phyloP scores from a whole-genome alignment of 352 stramenopile genomes.

The Pythium biforme region DNA sequence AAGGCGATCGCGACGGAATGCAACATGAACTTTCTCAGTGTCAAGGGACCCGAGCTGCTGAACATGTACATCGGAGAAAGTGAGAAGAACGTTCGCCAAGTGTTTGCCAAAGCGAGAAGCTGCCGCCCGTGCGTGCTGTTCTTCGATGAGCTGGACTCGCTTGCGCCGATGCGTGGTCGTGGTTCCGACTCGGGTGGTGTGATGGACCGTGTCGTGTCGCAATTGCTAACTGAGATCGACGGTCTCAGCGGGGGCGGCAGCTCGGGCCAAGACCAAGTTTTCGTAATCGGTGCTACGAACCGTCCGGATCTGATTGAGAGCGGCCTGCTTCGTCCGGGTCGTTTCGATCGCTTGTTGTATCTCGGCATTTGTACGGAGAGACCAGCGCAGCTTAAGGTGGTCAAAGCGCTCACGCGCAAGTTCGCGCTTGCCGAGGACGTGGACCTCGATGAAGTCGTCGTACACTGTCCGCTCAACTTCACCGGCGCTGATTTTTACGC shows the following conservation, averaged over 20 bases:
- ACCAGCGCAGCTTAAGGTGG: slow-evolving; percentile 73
- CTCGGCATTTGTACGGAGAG: slow-evolving; percentile 80
- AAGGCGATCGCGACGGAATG: slow-evolving; percentile 96
- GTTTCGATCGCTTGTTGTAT: slow-evolving; percentile 84
- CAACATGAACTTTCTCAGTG: slow-evolving; percentile 94
- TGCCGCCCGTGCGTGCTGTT: slow-evolving; percentile 90
- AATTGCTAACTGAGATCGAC: slow-evolving; percentile 95
- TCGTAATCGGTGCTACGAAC: slow-evolving; percentile 97
- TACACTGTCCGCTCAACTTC: slow-evolving; percentile 66
- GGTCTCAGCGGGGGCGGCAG: slow-evolving; percentile 65
- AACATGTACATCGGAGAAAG: slow-evolving; percentile 98
- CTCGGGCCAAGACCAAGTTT: slow-evolving; percentile 81
- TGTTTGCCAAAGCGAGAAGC: slow-evolving; percentile 90
- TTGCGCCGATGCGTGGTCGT: slow-evolving; percentile 86
- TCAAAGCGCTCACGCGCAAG: slow-evolving; percentile 81
- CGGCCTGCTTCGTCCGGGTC: slow-evolving; percentile 91
- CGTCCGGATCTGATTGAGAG: slow-evolving; percentile 96
- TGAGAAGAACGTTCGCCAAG: slow-evolving; percentile 94
- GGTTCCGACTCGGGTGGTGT: slow-evolving; percentile 89
- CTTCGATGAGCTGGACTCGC: slow-evolving; percentile 93
- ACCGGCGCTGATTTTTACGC: slow-evolving; percentile 86
- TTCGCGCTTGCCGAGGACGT: slow-evolving; percentile 63
- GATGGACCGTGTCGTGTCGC: slow-evolving; percentile 96
- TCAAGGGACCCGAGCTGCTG: slow-evolving; percentile 95
- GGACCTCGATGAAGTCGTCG: slow-evolving; percentile 60